Evolutionary conservation across 495 filamentous ascomycete genomes (phyloP).

Genomic region (Amphirosellinia nigrospora): DNA sequence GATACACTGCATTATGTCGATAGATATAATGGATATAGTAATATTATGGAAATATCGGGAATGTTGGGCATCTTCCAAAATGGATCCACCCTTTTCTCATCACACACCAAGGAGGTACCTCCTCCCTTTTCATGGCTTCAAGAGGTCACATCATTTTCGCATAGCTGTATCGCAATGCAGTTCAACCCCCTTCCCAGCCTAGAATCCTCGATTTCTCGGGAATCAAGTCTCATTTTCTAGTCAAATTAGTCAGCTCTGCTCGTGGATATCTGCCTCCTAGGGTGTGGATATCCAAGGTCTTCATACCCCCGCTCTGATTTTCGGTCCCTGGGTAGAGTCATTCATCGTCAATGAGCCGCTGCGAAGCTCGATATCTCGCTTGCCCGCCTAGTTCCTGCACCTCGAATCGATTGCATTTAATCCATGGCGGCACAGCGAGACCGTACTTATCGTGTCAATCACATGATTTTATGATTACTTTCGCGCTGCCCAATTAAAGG

Average conservation of each 20-base stretch:
- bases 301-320: not conserved
- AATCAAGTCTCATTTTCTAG: not conserved
- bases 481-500: slow-evolving; percentile 15
- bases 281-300: not conserved
- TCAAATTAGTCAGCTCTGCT: not conserved
- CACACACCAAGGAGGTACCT: no score
- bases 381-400: not conserved
- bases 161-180: not conserved
- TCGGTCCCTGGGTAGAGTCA: not conserved
- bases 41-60: not conserved
- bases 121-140: not conserved
- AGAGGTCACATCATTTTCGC: not conserved
- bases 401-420: slow-evolving; percentile 3
- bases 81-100: not conserved
- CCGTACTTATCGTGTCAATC: slow-evolving; percentile 11
- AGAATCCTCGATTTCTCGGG: not conserved
- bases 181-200: not conserved
- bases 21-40: not conserved
- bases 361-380: not conserved
- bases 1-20: not conserved
- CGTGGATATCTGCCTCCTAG: not conserved
- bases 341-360: slow-evolving; percentile 10
- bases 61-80: not conserved
- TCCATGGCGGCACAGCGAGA: not conserved
- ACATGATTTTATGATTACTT: slow-evolving; percentile 5